phyloP scores from a whole-genome alignment of 306 rosid species.

The Geum urbanum region DNA sequence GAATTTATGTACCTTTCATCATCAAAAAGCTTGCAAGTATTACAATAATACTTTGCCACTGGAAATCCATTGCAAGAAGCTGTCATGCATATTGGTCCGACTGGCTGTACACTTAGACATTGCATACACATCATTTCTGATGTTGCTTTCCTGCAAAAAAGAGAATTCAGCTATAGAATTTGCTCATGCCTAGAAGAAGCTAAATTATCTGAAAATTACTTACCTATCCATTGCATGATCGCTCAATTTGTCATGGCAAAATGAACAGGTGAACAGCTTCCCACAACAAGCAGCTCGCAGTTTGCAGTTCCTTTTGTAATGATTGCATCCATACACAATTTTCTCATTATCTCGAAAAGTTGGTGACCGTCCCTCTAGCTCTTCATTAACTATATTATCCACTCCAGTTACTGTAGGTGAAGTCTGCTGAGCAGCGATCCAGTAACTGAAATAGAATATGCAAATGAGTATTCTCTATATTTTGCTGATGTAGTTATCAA shows the following conservation, averaged over 20 bases:
- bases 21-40: conserved; percentile 81
- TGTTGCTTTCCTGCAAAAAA: conserved; percentile 69
- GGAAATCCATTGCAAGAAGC: conserved; percentile 74
- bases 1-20: conserved; percentile 67
- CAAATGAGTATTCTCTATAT: conserved; percentile 19
- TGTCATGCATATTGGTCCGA: conserved; percentile 64
- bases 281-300: conserved; percentile 85
- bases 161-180: conserved; percentile 11
- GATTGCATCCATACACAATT: conserved; percentile 76
- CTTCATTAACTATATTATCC: conserved; percentile 43
- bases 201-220: conserved; percentile 26
- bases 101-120: conserved; percentile 65
- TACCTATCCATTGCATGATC: conserved; percentile 91
- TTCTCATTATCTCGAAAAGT: conserved; percentile 61
- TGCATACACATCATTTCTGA: conserved; percentile 90
- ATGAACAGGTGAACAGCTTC: conserved; percentile 75
- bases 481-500: neutral
- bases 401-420: conserved; percentile 41
- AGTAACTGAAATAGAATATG: conserved; percentile 52
- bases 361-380: conserved; percentile 47
- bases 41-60: conserved; percentile 83
- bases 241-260: conserved; percentile 83
- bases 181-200: neutral
- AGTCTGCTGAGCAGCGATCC: conserved; percentile 82
- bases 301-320: conserved; percentile 92